These are phyloP conservation scores for Anaeromyces robustus DNA, from an alignment of 192 early-diverging fungal species.

Conservation along the genomic window DNA sequence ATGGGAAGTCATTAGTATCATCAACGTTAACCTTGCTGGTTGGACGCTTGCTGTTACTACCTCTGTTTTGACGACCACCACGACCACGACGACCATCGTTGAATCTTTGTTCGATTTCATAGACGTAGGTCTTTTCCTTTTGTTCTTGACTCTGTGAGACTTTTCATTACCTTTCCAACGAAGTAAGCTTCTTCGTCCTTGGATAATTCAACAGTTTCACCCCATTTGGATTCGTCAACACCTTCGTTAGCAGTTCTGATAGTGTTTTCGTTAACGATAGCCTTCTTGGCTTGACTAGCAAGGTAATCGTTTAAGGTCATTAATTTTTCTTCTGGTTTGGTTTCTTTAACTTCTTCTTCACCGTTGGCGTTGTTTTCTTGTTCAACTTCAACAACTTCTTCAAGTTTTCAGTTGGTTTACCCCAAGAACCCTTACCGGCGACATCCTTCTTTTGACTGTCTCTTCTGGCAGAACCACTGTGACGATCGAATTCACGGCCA, in stretches of 20 bases:
- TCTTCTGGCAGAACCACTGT: constrained; percentile 55
- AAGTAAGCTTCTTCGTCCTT: constrained; percentile 65
- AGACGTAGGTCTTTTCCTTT: constrained; percentile 41
- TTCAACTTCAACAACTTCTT: constrained; percentile 30
- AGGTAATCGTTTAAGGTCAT: constrained; percentile 82
- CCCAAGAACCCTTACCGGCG: constrained; percentile 60
- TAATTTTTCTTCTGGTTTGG: constrained; percentile 60
- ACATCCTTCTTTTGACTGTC: constrained; percentile 85
- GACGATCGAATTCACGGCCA: constrained; percentile 73
- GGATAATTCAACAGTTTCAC: constrained; percentile 52
- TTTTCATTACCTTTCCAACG: constrained; percentile 37
- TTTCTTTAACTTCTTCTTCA: constrained; percentile 19
- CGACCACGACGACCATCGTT: constrained; percentile 38
- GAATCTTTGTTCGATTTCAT: constrained; percentile 71
- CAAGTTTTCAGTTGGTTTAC: constrained; percentile 37
- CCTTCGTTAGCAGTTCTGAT: constrained; percentile 80
- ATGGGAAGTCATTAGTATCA: not conserved
- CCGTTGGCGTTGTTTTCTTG: constrained; percentile 20
- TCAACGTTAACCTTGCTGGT: not conserved
- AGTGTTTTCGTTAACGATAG: constrained; percentile 35
- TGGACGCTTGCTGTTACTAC: not conserved
- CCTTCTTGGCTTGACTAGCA: constrained; percentile 44
- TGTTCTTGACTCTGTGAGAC: constrained; percentile 18
- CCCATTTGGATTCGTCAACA: constrained; percentile 66
- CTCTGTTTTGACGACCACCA: constrained; percentile 7